These are phyloP conservation scores for Chlamydomonas eustigma DNA, from an alignment of 139 green algal genomes.

Conservation along the genomic window DNA sequence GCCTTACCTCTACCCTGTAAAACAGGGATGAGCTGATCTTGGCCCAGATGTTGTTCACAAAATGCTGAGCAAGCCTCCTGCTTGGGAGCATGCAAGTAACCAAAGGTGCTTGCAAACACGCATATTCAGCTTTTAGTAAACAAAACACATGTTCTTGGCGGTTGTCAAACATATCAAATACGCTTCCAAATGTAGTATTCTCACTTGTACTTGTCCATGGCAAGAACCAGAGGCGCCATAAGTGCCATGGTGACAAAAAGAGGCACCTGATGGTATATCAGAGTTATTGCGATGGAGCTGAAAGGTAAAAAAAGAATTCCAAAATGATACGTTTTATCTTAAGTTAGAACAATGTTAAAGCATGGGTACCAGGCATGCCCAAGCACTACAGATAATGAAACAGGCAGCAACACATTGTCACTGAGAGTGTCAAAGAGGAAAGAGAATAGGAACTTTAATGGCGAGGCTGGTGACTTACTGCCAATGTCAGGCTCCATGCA, in stretches of 20 bases:
- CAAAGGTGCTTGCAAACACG: not conserved
- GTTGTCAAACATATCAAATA: not conserved
- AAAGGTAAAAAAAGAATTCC: too few relatives aligned
- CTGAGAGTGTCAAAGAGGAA: too few relatives aligned
- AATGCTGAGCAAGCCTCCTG: slow-evolving; percentile 69
- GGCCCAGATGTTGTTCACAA: slow-evolving; percentile 94
- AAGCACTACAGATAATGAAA: too few relatives aligned
- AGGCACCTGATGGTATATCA: too few relatives aligned
- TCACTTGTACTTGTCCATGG: slow-evolving; percentile 71
- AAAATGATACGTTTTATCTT: too few relatives aligned
- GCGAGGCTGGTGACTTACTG: slow-evolving; percentile 52
- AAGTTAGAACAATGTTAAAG: too few relatives aligned
- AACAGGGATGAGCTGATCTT: slow-evolving; percentile 76
- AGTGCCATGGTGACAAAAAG: slow-evolving; percentile 84
- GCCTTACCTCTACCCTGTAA: slow-evolving; percentile 67
- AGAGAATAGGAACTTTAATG: too few relatives aligned
- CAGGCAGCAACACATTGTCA: too few relatives aligned
- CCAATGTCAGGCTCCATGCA: too few relatives aligned
- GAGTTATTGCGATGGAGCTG: too few relatives aligned
- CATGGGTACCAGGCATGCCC: too few relatives aligned
- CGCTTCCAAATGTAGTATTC: not conserved
- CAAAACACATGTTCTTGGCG: not conserved
- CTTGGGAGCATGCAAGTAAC: not conserved
- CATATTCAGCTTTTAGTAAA: too few relatives aligned
- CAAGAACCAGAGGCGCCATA: slow-evolving; percentile 66